Conservation (phyloP, 2,329 filamentous ascomycete species). For the Diaporthe sp. region DNA sequence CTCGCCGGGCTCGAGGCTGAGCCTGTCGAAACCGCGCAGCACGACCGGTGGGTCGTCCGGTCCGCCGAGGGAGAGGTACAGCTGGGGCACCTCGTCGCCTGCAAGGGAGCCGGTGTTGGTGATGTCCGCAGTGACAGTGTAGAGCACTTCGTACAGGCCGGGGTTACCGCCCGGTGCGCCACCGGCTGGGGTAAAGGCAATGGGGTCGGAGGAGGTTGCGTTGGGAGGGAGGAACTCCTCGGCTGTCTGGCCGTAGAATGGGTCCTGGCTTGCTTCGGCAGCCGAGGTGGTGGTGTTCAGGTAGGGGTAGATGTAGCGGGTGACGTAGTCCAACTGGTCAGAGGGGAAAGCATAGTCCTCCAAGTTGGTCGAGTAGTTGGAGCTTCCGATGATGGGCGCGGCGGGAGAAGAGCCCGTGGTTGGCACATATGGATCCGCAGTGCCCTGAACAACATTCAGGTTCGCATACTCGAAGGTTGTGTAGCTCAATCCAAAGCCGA, state of each 20-base stretch:
- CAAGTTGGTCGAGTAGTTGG: conserved; percentile 73
- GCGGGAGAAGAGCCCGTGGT: conserved; percentile 72
- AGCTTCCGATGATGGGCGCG: conserved; percentile 76
- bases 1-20: conserved; percentile 79
- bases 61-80: conserved; percentile 86
- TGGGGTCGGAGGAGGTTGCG: conserved; percentile 67
- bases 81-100: conserved; percentile 81
- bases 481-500: conserved; percentile 85
- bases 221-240: conserved; percentile 72
- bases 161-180: conserved; percentile 71
- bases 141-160: conserved; percentile 77
- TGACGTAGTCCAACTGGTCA: conserved; percentile 63
- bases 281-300: conserved; percentile 73
- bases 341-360: conserved; percentile 78
- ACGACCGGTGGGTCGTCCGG: conserved; percentile 75
- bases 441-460: conserved; percentile 67
- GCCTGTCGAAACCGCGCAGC: conserved; percentile 85
- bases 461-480: conserved; percentile 83
- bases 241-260: conserved; percentile 70
- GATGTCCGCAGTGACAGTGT: conserved; percentile 76
- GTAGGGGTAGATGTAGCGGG: conserved; percentile 78
- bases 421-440: conserved; percentile 67
- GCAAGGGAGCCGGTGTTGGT: conserved; percentile 76
- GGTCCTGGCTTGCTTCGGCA: conserved; percentile 68
- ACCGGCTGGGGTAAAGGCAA: conserved; percentile 66